These are phyloP conservation scores for Trichoderma asperellum DNA, from an alignment of 2,329 filamentous ascomycete genomes.

Conservation along the genomic window DNA sequence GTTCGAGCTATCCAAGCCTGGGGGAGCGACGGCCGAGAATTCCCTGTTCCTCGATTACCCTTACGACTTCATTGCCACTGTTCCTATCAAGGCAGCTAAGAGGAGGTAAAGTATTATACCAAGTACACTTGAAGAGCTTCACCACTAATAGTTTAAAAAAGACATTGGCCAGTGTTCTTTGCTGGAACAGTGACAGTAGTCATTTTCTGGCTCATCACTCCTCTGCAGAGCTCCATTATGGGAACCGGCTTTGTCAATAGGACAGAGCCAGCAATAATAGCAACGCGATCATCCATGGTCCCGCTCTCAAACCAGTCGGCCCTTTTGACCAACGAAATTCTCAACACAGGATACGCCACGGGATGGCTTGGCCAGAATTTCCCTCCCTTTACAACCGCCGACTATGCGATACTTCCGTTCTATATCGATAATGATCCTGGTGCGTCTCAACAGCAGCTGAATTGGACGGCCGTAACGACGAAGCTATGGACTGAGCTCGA, in stretches of 20 bases:
- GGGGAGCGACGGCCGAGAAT: conserved; percentile 48
- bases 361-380: conserved; percentile 50
- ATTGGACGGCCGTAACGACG: conserved; percentile 30
- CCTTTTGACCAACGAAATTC: conserved; percentile 35
- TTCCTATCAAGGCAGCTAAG: conserved; percentile 39
- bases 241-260: conserved; percentile 42
- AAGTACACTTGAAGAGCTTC: not conserved
- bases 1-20: conserved; percentile 56
- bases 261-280: not conserved
- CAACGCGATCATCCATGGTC: not conserved
- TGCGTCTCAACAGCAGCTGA: not conserved
- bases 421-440: not conserved
- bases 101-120: conserved; percentile 29
- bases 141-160: not conserved
- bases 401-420: conserved; percentile 40
- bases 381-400: conserved; percentile 48
- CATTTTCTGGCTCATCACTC: conserved; percentile 59
- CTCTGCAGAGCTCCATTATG: conserved; percentile 59
- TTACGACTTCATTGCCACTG: conserved; percentile 42
- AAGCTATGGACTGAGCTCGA: conserved; percentile 44
- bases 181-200: conserved; percentile 53
- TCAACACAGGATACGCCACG: conserved; percentile 52
- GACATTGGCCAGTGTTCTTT: conserved; percentile 41
- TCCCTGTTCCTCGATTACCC: conserved; percentile 61
- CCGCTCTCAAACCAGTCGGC: conserved; percentile 35